A percentile compares a stretch with the other conserved stretches of the same genome.
Evolutionary conservation across 2,329 filamentous ascomycete genomes (phyloP).

Genomic region (Sporothrix euskadiensis): DNA sequence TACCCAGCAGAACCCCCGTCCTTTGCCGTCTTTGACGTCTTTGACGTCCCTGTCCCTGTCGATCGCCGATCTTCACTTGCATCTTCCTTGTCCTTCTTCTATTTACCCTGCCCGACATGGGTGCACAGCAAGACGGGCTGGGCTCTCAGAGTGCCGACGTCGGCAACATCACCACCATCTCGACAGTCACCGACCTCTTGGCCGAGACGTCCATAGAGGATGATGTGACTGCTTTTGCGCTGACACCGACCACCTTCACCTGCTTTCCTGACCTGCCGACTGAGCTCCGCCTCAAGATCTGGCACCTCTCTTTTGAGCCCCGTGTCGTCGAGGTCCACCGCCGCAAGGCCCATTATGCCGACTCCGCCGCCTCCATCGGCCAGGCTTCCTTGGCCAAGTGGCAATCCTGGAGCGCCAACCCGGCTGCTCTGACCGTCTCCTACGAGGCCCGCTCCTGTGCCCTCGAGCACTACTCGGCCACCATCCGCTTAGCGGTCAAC

Average conservation of each 20-base stretch:
- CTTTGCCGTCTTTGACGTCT: too few species aligned
- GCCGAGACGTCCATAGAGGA: background rate
- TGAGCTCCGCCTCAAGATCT: constrained; percentile 43
- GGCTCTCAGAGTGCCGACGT: background rate
- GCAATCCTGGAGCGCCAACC: constrained; percentile 40
- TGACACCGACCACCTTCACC: constrained; percentile 33
- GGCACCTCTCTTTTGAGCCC: constrained; percentile 39
- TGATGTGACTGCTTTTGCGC: background rate
- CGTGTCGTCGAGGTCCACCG: constrained; percentile 42
- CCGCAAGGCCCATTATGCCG: constrained; percentile 38
- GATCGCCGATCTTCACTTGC: constrained; percentile 5
- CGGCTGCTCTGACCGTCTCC: constrained; percentile 39
- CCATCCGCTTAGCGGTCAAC: constrained; percentile 36
- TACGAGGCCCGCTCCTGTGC: constrained; percentile 40
- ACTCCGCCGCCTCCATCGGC: constrained; percentile 24
- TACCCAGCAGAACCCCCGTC: background rate
- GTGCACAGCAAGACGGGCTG: constrained; percentile 9
- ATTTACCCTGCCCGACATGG: constrained; percentile 3
- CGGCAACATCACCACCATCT: background rate
- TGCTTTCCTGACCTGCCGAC: constrained; percentile 40
- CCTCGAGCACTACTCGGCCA: constrained; percentile 38
- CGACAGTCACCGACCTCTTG: background rate
- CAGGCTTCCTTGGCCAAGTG: constrained; percentile 33
- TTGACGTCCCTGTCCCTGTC: background rate
- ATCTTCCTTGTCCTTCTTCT: background rate